Base-by-base conservation (phyloP, 495 filamentous ascomycete genomes). In the Coniosporium apollinis region DNA sequence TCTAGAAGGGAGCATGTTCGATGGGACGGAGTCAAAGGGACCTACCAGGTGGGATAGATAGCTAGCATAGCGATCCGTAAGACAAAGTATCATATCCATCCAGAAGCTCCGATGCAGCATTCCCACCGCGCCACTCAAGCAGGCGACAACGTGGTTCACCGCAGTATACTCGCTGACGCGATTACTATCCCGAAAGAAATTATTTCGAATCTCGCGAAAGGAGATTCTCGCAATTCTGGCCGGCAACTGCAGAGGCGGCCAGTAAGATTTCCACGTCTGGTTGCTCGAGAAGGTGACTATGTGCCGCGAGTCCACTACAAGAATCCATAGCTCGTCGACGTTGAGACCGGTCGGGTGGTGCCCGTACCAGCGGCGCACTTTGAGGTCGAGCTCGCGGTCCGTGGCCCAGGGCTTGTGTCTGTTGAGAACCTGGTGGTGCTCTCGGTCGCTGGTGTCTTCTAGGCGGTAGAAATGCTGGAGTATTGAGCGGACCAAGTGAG, bases 271-370 rank as follows among this genome's bases (percentile, higher is more conserved):
- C 52, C 55, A 59, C 2, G 44, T 56, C 37, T 57, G 55, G 41
- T 59, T 59, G 43, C 52, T 59, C 0, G 52, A 52, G 30, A 59
- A 55, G 7, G 55, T 58, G 11, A 57, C 52, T 17, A 57, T 41
- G 30, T 58, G 54, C 18, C 47, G 41, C 0, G 38, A 20, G 34
- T 59, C 55, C 19, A 59, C 41, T 2, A 49, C 52, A 0, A 59
- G 46, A 20, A 58, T 49, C 56, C 56, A 59, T 8, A 59, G 40
- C 41, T 59, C 56, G 33, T 59, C 56, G 5, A 59, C 56, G 30
- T 57, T 55, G 15, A 59, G 42, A 11, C 38, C 42, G 4, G 48
- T 49, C 17, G 56, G 56, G 34, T 59, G 53, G 17, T 58, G 46
- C 13, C 56, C 55, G 37, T 59, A 59, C 54, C 54, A 59, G n/a